Evolutionary conservation across 2,329 filamentous ascomycete genomes (phyloP), one percentile per base, ranked within the genome.

Genomic region (Colletotrichum sp.): DNA sequence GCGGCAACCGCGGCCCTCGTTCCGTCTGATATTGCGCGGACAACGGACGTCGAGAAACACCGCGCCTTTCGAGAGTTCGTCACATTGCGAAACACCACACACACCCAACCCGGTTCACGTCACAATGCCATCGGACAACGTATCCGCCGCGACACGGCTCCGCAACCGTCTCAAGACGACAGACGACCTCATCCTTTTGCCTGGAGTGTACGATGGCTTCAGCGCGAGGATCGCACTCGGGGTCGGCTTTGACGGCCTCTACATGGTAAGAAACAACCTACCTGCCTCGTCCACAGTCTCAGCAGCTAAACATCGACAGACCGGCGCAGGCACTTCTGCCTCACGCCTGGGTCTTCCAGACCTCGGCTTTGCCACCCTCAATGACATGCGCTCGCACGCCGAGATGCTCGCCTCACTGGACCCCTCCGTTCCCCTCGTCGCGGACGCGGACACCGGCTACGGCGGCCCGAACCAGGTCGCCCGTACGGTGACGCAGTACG

Each of bases 191-290:
- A 79, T 94, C 52, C 87, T 93, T 4, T 92, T 90, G 67, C 92
- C 92, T 0, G 92, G 93, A 36, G 92, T 94, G 4, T 93, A 93
- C 80, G 93, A 94, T 85, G 93, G 93, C 15, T 88, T 93, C 71
- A 92, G 91, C 3, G 92, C 93, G 1, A 87, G 92, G 1, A 89
- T 94, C 72, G 92, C 92, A 2, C 85, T 93, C 26, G 85, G 87
- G 57, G 86, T 90, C n/a, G 92, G 92, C 7, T 93, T 93, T 75
- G 89, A 93, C 63, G 89, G 87, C 72, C 81, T 94, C 52, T 94
- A 94, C 84, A 94, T 94, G 92, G 92, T 93, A 83, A 24, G 13
- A 34, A 26, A 24, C 61, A 15, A 28, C 4, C 24, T 52, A 52
- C n/a, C 43, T 52, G 10, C 26, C 24, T 63, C 28, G n/a, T 21